Base-by-base conservation (phyloP, 345 rosid species). In the Eucalyptus fibrosa region DNA sequence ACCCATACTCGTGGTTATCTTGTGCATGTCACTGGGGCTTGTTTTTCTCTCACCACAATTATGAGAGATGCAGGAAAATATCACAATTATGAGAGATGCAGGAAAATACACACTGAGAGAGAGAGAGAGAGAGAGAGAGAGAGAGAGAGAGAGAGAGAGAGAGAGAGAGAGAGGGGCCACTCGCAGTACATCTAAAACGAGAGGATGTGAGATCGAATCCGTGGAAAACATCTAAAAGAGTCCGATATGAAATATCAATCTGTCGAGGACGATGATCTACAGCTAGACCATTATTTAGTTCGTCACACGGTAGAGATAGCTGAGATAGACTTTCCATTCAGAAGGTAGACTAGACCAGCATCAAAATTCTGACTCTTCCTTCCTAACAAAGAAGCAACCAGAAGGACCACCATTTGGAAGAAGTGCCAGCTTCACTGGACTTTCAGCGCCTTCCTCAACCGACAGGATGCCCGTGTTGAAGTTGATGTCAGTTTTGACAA, bases 401-500 rank as follows among this genome's bases (percentile, higher is more conserved):
- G 94, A 94, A 19, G 94, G 94, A 51, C 94, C 90, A 7, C 91
- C 96, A 26, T 92, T 86, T 12, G 94, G 93, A 47, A 91, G 37
- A 88, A 95, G 89, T 37, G 93, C 95, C 26, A 95, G 86, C 87
- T 69, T 90, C 56, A 92, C 93, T 5, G 92, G 92, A 86, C 90
- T 89, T 45, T 88, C 92, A 28, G 94, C 96, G 69, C 96, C 96
- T 92, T 95, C 91, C 86, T 94, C 93, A 16, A 90, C 91, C 4
- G 90, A 82, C 72, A 92, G 86, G 10, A 40, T 15, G 37, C 94
- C 97, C 7, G 89, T 90, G 87, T 91, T 90, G 88, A 53, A 88
- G 87, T 60, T 95, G 8, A 92, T 69, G 40, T 95, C 95, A 2
- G 95, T 94, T 47, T 92, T 93, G 30, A 93, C 95, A 88, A 28